Evolutionary conservation across 495 filamentous ascomycete genomes (phyloP).

Genomic region (Durotheca rogersii): DNA sequence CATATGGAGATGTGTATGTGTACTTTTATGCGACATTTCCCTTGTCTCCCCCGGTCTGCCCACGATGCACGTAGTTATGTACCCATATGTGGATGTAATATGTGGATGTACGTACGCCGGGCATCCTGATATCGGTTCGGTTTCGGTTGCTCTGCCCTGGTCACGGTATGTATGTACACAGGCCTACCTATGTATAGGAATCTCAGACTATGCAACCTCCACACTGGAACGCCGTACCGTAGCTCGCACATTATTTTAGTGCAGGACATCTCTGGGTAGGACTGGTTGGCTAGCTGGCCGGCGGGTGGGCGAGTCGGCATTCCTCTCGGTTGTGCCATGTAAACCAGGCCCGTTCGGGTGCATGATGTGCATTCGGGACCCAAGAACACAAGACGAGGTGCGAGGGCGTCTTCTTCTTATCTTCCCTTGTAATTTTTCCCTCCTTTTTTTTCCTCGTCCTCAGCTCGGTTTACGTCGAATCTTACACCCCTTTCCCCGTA

Average conservation of each 20-base stretch:
- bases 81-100: no score
- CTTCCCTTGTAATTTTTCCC: constrained; percentile 1
- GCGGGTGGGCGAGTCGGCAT: constrained; percentile 33
- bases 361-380: constrained; percentile 36
- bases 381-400: constrained; percentile 14
- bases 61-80: neutral
- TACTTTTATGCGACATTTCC: constrained; percentile 25
- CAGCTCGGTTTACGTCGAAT: no score
- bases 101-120: constrained; percentile 5
- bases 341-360: constrained; percentile 29
- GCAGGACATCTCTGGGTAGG: constrained; percentile 27
- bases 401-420: constrained; percentile 2
- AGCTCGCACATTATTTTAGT: constrained; percentile 23
- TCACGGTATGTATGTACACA: constrained; percentile 14
- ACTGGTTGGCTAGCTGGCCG: constrained; percentile 24
- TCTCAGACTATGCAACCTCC: constrained; percentile 34
- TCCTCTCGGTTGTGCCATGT: constrained; percentile 28
- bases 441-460: no score
- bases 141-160: constrained; percentile 23
- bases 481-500: constrained; percentile 8
- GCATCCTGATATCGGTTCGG: constrained; percentile 26
- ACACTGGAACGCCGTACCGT: constrained; percentile 29
- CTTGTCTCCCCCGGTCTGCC: neutral
- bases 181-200: no score
- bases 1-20: no score